Conservation (phyloP, 140 eudicot species). For the Cichorium intybus region DNA sequence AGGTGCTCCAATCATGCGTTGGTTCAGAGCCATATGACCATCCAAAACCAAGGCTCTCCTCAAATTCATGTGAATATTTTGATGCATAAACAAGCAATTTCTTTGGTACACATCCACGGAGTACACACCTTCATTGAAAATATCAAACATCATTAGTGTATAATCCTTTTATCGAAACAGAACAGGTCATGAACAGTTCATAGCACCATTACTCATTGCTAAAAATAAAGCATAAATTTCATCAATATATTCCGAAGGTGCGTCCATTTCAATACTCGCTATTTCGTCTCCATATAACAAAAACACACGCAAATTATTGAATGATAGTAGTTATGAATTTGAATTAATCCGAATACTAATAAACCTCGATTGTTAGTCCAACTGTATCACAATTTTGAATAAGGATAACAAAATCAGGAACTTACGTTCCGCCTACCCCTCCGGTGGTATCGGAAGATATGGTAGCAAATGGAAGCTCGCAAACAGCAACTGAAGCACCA, state of each 20-base stretch:
- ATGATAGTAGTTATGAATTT: neutral
- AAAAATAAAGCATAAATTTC: constrained; percentile 11
- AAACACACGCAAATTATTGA: neutral
- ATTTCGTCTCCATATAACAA: neutral
- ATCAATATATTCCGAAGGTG: neutral
- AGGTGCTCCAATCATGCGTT: constrained; percentile 90
- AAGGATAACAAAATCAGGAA: neutral
- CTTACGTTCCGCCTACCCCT: constrained; percentile 98
- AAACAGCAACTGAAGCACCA: constrained; percentile 93
- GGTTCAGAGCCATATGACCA: constrained; percentile 93
- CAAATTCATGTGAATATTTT: constrained; percentile 94
- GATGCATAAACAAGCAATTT: constrained; percentile 93
- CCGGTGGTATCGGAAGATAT: constrained; percentile 86
- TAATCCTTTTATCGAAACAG: constrained; percentile 1
- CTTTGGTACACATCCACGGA: constrained; percentile 97
- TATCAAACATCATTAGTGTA: constrained; percentile 18
- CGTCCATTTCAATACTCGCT: neutral
- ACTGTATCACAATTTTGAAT: neutral
- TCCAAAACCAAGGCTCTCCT: constrained; percentile 93
- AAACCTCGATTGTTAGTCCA: neutral
- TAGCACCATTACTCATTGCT: constrained; percentile 1
- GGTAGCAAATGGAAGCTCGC: constrained; percentile 94
- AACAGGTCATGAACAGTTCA: neutral
- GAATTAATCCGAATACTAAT: neutral
- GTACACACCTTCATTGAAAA: constrained; percentile 76